Base-by-base conservation (phyloP, 1,284 basidiomycete genomes). In the Leccinum pachyderme region DNA sequence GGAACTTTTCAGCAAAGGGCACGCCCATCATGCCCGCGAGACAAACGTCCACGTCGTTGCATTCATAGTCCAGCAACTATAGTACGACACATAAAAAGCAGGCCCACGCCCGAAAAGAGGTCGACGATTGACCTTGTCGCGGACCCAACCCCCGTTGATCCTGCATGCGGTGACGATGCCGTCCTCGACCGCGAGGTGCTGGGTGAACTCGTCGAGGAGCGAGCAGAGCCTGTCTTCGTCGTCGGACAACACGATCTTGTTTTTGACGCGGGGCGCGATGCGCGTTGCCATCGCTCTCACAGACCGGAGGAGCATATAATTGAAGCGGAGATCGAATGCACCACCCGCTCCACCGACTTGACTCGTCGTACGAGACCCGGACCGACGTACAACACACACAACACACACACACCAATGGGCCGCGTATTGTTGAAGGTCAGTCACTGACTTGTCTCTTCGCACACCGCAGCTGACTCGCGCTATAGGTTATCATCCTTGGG, bases 391-490 rank as follows among this genome's bases (percentile, higher is more conserved):
- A 51, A n/a, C 37, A 56, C 54, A 58, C 61, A 18, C 18, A 18
- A 18, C 18, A 18, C 18, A 18, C 18, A 18, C 18, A 18, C 18
- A 18, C 18, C 18, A 59, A 91, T 92, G 89, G 89, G 90, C 68
- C 87, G 89, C 65, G 95, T 98, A 67, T 82, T 99, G 55, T 87
- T 99, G 73, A 99, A 99, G 87, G 95, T 95, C 56, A 50, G 95
- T 95, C 56, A 50, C 74, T 27, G 5, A 7, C 31, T 47, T 15
- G 43, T 54, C 29, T 46, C 32, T 52, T 35, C 49, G 50, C 35
- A 44, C 56, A 49, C 37, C 49, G 47, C 24, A 43, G 9, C 61
- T 66, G 18, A 68, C 53, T 5, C 39, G 24, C 18, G 13, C 7
- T 56, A 22, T 67, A 98, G 95, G 94, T 96, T 73, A 98, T 98